Evolutionary conservation across 768 basidiomycete genomes (phyloP).

Genomic region (Mycena belliarum): DNA sequence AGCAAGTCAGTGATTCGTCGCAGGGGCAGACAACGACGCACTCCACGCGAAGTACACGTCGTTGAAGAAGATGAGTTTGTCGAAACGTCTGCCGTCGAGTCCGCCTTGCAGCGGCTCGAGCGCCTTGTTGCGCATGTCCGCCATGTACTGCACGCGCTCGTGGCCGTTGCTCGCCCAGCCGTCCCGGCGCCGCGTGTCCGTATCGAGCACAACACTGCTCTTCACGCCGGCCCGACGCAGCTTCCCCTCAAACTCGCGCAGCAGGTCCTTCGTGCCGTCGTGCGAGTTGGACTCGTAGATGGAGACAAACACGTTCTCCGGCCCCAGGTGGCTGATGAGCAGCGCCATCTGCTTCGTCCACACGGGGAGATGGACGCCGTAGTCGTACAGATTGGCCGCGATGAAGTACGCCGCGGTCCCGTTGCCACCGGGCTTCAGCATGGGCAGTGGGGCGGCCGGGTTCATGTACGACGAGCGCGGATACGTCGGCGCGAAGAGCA

Average conservation of each 20-base stretch:
- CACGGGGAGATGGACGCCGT: constrained; percentile 17
- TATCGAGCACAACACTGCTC: constrained; percentile 13
- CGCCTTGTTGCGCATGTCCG: constrained; percentile 79
- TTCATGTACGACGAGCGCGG: constrained; percentile 20
- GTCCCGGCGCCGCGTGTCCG: constrained; percentile 9
- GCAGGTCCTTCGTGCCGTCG: constrained; percentile 19
- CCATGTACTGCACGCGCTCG: constrained; percentile 50
- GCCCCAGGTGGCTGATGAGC: constrained; percentile 18
- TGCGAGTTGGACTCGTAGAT: constrained; percentile 25
- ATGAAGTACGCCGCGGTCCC: constrained; percentile 20
- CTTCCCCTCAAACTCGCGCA: constrained; percentile 12
- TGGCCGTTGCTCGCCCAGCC: constrained; percentile 20
- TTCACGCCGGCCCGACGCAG: constrained; percentile 7
- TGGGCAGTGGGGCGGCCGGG: constrained; percentile 3
- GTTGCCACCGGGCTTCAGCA: not conserved
- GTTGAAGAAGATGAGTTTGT: constrained; percentile 82
- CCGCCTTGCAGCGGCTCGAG: constrained; percentile 75
- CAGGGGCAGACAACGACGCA: constrained; percentile 31
- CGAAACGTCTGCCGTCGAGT: constrained; percentile 72
- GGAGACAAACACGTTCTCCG: constrained; percentile 21
- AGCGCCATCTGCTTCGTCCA: constrained; percentile 20
- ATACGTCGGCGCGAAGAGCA: constrained; percentile 20
- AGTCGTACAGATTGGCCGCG: constrained; percentile 24
- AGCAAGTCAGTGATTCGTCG: constrained; percentile 72
- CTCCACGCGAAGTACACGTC: constrained; percentile 49